These are phyloP conservation scores for Colletotrichum chrysophilum DNA, from an alignment of 2,329 filamentous ascomycete genomes.

Conservation along the genomic window DNA sequence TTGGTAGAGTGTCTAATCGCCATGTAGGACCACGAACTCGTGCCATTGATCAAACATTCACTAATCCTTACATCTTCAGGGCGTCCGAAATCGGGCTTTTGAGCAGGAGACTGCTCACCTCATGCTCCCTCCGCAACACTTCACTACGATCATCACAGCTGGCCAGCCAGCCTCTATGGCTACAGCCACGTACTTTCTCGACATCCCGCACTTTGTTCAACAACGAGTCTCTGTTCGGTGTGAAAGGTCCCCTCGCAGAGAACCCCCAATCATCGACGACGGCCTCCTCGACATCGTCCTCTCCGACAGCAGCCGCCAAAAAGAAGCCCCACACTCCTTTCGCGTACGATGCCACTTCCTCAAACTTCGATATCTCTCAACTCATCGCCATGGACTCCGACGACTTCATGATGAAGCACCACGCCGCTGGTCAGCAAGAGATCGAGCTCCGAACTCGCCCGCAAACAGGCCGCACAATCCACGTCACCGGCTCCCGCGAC, in stretches of 20 bases:
- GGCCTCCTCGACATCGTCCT: not conserved
- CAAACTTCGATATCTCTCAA: slow-evolving; percentile 35
- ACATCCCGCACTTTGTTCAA: not conserved
- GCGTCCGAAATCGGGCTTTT: slow-evolving; percentile 19
- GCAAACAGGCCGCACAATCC: slow-evolving; percentile 48
- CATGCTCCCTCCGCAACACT: not conserved
- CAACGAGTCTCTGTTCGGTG: not conserved
- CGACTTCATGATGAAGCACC: slow-evolving; percentile 23
- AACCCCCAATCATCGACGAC: not conserved
- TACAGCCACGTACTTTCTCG: not conserved
- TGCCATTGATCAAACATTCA: not conserved
- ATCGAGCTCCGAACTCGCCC: slow-evolving; percentile 43
- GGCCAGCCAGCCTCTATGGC: slow-evolving; percentile 1
- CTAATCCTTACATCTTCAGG: not conserved
- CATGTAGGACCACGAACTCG: not conserved
- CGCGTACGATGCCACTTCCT: slow-evolving; percentile 22
- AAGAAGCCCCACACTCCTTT: not conserved
- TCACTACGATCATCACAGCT: not conserved
- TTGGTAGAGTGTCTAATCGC: not conserved
- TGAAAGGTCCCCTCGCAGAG: not conserved
- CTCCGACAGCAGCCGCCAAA: not conserved
- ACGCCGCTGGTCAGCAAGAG: slow-evolving; percentile 16
- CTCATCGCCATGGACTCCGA: slow-evolving; percentile 38
- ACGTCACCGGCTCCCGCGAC: slow-evolving; percentile 48
- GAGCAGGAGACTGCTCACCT: slow-evolving; percentile 17